These are phyloP conservation scores for Saccharomycopsis sp. DNA, from an alignment of 805 yeast genomes.

Conservation along the genomic window DNA sequence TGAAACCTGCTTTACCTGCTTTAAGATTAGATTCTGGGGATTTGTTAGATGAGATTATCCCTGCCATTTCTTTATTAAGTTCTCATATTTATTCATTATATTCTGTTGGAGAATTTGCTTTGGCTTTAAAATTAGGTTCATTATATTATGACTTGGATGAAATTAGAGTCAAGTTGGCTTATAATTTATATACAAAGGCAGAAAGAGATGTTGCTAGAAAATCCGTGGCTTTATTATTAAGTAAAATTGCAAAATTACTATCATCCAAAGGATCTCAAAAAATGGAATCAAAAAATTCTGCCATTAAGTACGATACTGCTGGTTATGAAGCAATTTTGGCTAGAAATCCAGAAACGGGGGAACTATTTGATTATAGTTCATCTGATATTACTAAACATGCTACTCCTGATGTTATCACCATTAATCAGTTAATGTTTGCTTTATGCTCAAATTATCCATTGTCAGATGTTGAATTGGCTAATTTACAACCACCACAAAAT, in stretches of 20 bases:
- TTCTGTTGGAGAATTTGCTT: slow-evolving; percentile 58
- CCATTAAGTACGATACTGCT: slow-evolving; percentile 35
- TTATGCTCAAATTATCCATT: slow-evolving; percentile 63
- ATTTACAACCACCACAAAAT: slow-evolving; percentile 36
- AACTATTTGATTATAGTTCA: slow-evolving; percentile 33
- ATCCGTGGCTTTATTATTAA: slow-evolving; percentile 40
- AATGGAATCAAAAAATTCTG: slow-evolving; percentile 23
- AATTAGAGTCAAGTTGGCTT: slow-evolving; percentile 40
- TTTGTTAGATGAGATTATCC: slow-evolving; percentile 45
- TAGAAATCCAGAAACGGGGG: slow-evolving; percentile 51
- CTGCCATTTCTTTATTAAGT: slow-evolving; percentile 45
- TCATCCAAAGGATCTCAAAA: slow-evolving; percentile 29
- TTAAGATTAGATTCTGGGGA: slow-evolving; percentile 33
- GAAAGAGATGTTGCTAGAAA: slow-evolving; percentile 42
- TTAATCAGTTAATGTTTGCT: slow-evolving; percentile 60
- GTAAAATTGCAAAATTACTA: slow-evolving; percentile 52
- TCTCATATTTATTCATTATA: slow-evolving; percentile 62
- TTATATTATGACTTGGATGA: slow-evolving; percentile 51
- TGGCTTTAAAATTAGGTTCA: slow-evolving; percentile 43
- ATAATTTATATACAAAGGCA: slow-evolving; percentile 40
- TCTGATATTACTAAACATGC: slow-evolving; percentile 23
- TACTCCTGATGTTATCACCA: slow-evolving; percentile 49
- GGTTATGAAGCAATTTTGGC: slow-evolving; percentile 63
- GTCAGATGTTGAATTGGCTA: slow-evolving; percentile 25
- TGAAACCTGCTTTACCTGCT: slow-evolving; percentile 48